Base-by-base conservation (phyloP, 1,284 basidiomycete genomes). In the Ceraceosorus bombacis region DNA sequence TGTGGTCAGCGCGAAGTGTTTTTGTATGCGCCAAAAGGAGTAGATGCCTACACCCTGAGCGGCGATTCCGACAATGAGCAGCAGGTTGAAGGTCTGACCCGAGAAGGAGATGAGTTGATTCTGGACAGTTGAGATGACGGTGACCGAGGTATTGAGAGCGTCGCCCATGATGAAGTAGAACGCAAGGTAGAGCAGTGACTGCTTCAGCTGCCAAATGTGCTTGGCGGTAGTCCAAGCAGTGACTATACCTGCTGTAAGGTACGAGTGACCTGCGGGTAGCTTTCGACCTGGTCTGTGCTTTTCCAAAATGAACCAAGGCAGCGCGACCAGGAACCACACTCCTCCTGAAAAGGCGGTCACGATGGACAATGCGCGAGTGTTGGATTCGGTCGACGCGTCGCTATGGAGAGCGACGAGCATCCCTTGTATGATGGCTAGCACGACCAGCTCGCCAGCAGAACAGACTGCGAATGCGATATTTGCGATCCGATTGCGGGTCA, bases 401-500 rank as follows among this genome's bases (percentile, higher is more conserved):
- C 63, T 65, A 53, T 84, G 82, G 51, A 89, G 74, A 0, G 82
- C 87, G 73, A 86, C 84, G 12, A 89, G 79, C 51, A 90, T 88
- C 13, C 87, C 88, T 49, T 88, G 84, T 82, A 89, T 87, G 57
- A 89, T 78, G 1, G 83, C 85, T 12, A 90, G 82, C 41, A 89
- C 86, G 51, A 81, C 81, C 53, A 86, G 83, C 72, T 85, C 90
- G 51, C 85, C 89, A 53, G 86, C 82, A 85, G 88, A 71, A 87
- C 87, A 40, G 87, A 85, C 83, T 71, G 83, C 64, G 58, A 90
- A 86, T 10, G 88, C 89, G 67, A 86, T 86, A 65, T 92, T 92
- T 70, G 87, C 87, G 62, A 92, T 87, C 57, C 86, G 80, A 71
- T 89, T 91, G 80, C 89, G 88, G 79, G 89, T 86, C 54, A 91